Evolutionary conservation across 2,329 filamentous ascomycete species (phyloP).

Genomic region (Plenodomus lindquistii): DNA sequence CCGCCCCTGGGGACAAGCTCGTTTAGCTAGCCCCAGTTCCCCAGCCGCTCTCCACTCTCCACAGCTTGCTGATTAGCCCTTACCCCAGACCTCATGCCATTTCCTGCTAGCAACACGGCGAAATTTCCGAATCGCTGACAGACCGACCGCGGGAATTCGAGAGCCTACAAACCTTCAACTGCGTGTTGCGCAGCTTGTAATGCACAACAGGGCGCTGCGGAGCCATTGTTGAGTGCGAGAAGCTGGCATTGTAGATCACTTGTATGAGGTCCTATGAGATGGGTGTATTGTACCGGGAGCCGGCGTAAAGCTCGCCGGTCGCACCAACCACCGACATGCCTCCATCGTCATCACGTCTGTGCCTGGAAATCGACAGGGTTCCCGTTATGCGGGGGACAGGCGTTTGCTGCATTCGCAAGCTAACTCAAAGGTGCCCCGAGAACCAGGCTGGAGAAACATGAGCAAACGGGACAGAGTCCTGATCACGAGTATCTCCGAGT

Average conservation of each 20-base stretch:
- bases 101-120: background rate
- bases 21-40: background rate
- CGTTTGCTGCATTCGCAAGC: constrained; percentile 12
- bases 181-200: no score
- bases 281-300: no score
- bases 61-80: background rate
- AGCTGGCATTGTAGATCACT: no score
- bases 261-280: no score
- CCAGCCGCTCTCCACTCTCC: background rate
- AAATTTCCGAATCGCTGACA: background rate
- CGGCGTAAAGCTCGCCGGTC: no score
- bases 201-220: no score
- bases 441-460: constrained; percentile 14
- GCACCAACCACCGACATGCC: no score
- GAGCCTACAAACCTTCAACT: no score
- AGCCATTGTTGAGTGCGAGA: no score
- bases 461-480: constrained; percentile 15
- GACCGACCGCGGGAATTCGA: background rate
- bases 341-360: constrained; percentile 30
- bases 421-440: constrained; percentile 8
- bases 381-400: constrained; percentile 31
- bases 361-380: constrained; percentile 26
- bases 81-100: background rate
- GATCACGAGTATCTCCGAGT: constrained; percentile 11
- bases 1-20: background rate